phyloP scores from a whole-genome alignment of 2,329 filamentous ascomycete species.

The Clonostachys chloroleuca region DNA sequence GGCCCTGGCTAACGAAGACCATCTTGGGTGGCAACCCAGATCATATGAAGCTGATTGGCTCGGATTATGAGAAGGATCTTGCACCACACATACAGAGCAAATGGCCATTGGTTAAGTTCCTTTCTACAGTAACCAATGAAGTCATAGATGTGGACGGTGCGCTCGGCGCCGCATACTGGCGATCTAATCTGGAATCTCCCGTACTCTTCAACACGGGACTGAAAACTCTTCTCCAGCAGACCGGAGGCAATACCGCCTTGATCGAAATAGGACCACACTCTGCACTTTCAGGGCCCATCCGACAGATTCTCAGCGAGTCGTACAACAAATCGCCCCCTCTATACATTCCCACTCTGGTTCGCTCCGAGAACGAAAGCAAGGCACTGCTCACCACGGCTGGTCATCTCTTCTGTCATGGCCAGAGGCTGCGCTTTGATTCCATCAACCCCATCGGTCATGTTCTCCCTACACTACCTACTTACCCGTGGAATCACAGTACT shows the following conservation, averaged over 20 bases:
- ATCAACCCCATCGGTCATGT: conserved; percentile 30
- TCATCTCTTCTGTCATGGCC: conserved; percentile 5
- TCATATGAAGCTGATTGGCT: not conserved
- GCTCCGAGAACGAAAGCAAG: conserved; percentile 22
- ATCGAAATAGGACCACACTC: conserved; percentile 31
- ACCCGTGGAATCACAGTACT: conserved; percentile 31
- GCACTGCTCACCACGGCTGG: conserved; percentile 31
- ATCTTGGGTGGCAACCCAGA: not conserved
- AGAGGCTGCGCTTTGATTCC: not conserved
- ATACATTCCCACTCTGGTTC: not conserved
- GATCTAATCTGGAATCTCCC: conserved; percentile 9
- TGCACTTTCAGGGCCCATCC: conserved; percentile 31
- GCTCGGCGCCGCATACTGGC: conserved; percentile 9
- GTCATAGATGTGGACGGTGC: not conserved
- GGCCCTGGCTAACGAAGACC: no score
- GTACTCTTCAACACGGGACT: conserved; percentile 3
- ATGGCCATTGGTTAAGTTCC: not conserved
- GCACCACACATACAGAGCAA: no score
- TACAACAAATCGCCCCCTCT: conserved; percentile 18
- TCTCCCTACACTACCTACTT: conserved; percentile 21
- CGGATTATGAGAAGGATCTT: not conserved
- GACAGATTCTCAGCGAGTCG: conserved; percentile 24
- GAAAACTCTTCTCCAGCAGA: conserved; percentile 8
- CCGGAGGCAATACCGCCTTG: conserved; percentile 11
- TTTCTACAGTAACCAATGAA: not conserved